Evolutionary conservation across 305 asterid species (phyloP).

Genomic region (Solanum aculeatissimum): DNA sequence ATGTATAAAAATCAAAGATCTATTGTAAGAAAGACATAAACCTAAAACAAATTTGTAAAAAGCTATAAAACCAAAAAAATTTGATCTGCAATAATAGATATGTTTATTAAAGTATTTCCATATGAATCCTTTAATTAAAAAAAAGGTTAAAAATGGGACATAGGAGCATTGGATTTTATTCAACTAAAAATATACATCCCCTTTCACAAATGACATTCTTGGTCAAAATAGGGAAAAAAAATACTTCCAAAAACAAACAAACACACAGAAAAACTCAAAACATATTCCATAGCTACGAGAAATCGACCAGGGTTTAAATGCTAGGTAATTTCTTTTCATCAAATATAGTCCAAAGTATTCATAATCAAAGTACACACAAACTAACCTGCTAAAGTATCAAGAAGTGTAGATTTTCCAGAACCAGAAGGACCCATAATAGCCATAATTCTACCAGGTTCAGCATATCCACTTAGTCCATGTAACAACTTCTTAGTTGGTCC

Average conservation of each 20-base stretch:
- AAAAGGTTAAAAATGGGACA: neutral
- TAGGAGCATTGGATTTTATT: neutral
- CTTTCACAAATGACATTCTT: neutral
- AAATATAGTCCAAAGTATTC: no score
- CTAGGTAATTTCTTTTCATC: neutral
- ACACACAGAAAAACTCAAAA: neutral
- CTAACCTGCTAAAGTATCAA: slow-evolving; percentile 58
- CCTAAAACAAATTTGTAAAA: neutral
- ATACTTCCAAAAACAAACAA: neutral
- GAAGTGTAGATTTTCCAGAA: slow-evolving; percentile 87
- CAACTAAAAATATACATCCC: neutral
- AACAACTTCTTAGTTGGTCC: slow-evolving; percentile 62
- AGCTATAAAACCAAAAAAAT: neutral
- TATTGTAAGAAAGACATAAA: neutral
- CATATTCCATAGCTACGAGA: neutral
- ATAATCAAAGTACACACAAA: neutral
- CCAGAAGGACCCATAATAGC: slow-evolving; percentile 99
- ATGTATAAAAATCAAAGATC: neutral
- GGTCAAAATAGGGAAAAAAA: neutral
- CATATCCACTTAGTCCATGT: slow-evolving; percentile 63
- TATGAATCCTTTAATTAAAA: neutral
- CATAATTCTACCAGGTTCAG: slow-evolving; percentile 78
- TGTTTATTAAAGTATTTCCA: neutral
- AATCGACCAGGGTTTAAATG: neutral
- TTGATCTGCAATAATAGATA: neutral